Base-by-base conservation (phyloP, 2,329 filamentous ascomycete genomes). In the Pseudonectria buxi region DNA sequence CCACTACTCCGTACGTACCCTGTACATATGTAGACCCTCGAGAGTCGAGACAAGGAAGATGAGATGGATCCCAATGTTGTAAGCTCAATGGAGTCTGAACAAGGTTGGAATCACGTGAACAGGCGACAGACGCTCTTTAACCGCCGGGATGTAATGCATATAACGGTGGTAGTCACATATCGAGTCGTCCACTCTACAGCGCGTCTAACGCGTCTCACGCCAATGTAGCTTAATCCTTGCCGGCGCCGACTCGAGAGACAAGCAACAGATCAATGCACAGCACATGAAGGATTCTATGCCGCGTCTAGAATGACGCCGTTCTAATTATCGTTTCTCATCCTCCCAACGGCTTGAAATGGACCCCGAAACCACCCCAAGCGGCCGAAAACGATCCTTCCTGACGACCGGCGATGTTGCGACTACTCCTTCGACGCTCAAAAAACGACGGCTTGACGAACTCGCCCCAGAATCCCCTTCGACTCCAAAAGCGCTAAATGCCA, bases 381-480 rank as follows among this genome's bases (percentile, higher is more conserved):
- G 44, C 31, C 43, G 50, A 30, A 57, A 55, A 39, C 44, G 51
- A 49, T 32, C 30, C 26, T 39, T 41, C 26, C 22, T 48, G n/a
- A 40, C 45, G 24, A 30, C 41, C 15, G 50, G 50, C 26, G 47
- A 54, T 11, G 41, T 44, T 14, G 38, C 41, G 12, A 37, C 45
- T n/a, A 57, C 54, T 26, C 54, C 57, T 14, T 30, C 48, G 4
- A 37, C 56, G 6, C 40, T 47, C 40, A 62, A 62, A 45, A 56
- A 51, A 24, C 53, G 51, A 30, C 56, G 48, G 39, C 35, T 62
- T n/a, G 56, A 60, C 26, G 49, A 51, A 24, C 40, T 48, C 7
- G 40, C 43, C 6, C 38, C 46, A 7, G 41, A 38, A 31, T 49
- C 51, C 6, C 45, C 54, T 4, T 54, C 55, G 12, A 52, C 56